Base-by-base conservation (phyloP, 2,329 filamentous ascomycete genomes). In the Fusarium sp. region DNA sequence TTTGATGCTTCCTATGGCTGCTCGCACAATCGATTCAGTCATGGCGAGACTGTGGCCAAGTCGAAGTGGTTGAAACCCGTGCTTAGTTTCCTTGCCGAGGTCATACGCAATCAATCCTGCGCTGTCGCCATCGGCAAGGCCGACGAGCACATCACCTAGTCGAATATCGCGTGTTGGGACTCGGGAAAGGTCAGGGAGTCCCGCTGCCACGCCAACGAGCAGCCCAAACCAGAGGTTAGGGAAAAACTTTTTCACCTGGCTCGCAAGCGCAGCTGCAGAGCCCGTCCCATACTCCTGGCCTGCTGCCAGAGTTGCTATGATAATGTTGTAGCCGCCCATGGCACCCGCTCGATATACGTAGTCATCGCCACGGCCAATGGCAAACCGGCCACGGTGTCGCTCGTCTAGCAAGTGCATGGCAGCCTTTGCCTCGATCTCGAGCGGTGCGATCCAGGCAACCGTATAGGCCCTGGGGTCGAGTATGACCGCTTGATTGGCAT, bases 211-310 rank as follows among this genome's bases (percentile, higher is more conserved):
- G 21, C 82, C 82, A 9, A 84, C 81, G 2, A 84, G 73, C 5
- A 84, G 69, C 4, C 80, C 81, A 58, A 84, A 82, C 77, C 80
- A 80, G 18, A 84, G 73, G 54, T 82, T 82, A 0, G 79, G 80
- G 37, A 83, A 83, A 38, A 76, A 78, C n/a, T 52, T 79, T 60
- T 80, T 82, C 10, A 83, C 71, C 40, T 84, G 80, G 33, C 77
- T 76, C 0, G 80, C 80, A 0, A 84, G 76, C 15, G 79, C 79
- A 2, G 80, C 79, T 1, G 80, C 80, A 3, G 81, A 81, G 9
- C 75, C 79, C 1, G 74, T 82, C 15, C 81, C 81, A 46, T 82
- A 82, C 59, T 78, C 77, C 37, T 82, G 78, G 9, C 80, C 79
- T 0, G 68, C 70, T 3, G 82, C 80, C 4, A 83, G 62, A 0